Evolutionary conservation across 2,329 filamentous ascomycete species (phyloP).

Genomic region (Cordyceps sp.): DNA sequence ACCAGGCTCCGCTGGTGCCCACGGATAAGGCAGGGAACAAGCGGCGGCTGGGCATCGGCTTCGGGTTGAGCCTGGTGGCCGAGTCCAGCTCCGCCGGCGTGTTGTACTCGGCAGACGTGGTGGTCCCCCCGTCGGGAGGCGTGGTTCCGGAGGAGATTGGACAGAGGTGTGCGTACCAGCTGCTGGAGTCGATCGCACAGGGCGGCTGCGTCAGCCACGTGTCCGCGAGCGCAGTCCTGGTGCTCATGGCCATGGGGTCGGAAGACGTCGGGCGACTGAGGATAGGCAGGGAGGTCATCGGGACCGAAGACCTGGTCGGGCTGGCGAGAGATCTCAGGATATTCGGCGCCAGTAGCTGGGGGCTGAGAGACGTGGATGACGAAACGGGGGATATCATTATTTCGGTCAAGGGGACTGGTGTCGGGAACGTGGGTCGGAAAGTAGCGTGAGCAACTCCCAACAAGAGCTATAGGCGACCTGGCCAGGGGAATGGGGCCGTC

Average conservation of each 20-base stretch:
- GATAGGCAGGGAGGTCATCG: slow-evolving; percentile 67
- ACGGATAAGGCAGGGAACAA: slow-evolving; percentile 36
- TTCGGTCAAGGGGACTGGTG: slow-evolving; percentile 80
- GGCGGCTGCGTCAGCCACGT: slow-evolving; percentile 67
- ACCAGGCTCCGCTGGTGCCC: slow-evolving; percentile 41
- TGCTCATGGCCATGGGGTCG: slow-evolving; percentile 93
- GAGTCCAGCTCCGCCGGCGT: slow-evolving; percentile 73
- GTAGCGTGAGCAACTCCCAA: slow-evolving; percentile 40
- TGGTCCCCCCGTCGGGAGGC: slow-evolving; percentile 60
- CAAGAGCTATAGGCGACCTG: too few species aligned
- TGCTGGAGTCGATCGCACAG: slow-evolving; percentile 66
- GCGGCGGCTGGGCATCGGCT: slow-evolving; percentile 68
- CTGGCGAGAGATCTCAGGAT: slow-evolving; percentile 70
- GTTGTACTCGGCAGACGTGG: slow-evolving; percentile 74
- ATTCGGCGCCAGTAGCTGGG: slow-evolving; percentile 89
- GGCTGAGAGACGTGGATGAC: slow-evolving; percentile 57
- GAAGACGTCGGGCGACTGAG: slow-evolving; percentile 85
- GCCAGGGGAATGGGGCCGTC: too few species aligned
- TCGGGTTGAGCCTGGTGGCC: slow-evolving; percentile 78
- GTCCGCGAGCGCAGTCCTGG: slow-evolving; percentile 59
- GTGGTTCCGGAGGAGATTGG: slow-evolving; percentile 82
- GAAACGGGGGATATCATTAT: slow-evolving; percentile 62
- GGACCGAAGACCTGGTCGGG: slow-evolving; percentile 61
- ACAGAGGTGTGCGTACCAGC: slow-evolving; percentile 70
- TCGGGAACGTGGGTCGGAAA: slow-evolving; percentile 91